Evolutionary conservation across 2,329 filamentous ascomycete species (phyloP).

Genomic region (Aurifilum marmelostoma): DNA sequence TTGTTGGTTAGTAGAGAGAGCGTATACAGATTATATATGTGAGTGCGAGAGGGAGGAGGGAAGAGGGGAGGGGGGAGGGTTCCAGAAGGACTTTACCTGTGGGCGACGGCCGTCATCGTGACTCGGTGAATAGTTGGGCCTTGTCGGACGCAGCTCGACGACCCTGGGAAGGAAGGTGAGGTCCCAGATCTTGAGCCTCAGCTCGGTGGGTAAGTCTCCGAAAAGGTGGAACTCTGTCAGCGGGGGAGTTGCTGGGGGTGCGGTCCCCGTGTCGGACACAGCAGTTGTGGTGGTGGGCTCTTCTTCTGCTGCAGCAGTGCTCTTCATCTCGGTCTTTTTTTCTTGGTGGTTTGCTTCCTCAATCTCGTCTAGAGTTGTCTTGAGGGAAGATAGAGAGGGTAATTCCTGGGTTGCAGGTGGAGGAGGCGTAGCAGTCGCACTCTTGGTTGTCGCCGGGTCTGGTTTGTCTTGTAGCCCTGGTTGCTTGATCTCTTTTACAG

Average conservation of each 20-base stretch:
- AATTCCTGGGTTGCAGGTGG: not conserved
- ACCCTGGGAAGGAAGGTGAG: slow-evolving; percentile 39
- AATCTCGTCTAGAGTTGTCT: slow-evolving; percentile 8
- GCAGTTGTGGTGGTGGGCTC: not conserved
- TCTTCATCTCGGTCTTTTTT: not conserved
- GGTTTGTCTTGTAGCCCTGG: not conserved
- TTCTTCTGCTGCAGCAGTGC: not conserved
- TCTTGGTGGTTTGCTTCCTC: not conserved
- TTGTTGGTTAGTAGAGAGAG: not conserved
- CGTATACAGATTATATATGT: not conserved
- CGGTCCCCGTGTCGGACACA: not conserved
- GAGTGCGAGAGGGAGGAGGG: not conserved
- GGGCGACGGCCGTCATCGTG: slow-evolving; percentile 27
- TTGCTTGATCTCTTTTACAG: not conserved
- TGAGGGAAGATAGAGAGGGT: slow-evolving; percentile 22
- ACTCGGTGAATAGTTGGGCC: slow-evolving; percentile 37
- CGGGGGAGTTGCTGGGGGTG: not conserved
- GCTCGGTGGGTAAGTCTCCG: slow-evolving; percentile 39
- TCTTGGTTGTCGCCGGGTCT: not conserved
- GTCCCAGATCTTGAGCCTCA: slow-evolving; percentile 43
- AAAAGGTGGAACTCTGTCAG: slow-evolving; percentile 36
- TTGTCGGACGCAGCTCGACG: slow-evolving; percentile 40
- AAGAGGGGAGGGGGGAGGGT: not conserved
- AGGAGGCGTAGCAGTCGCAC: not conserved
- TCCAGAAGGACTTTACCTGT: slow-evolving; percentile 6